Evolutionary conservation across 2,329 filamentous ascomycete genomes (phyloP).

Genomic region (Monosporascus sp.): DNA sequence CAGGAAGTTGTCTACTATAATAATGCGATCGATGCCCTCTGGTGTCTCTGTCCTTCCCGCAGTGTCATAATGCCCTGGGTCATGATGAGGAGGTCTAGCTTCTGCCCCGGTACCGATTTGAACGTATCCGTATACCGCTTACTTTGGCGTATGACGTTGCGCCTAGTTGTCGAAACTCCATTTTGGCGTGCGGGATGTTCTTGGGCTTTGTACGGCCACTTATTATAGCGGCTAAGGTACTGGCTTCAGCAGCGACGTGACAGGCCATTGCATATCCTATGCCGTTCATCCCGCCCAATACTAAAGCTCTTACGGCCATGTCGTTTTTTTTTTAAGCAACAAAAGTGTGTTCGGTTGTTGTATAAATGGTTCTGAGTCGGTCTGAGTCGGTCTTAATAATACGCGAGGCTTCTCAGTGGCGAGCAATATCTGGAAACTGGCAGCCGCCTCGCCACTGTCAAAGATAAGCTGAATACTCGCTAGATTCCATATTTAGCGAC

Average conservation of each 20-base stretch:
- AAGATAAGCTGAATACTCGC: too few relatives aligned
- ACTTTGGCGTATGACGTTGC: conserved; percentile 30
- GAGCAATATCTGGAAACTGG: too few relatives aligned
- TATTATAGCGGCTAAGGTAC: conserved; percentile 26
- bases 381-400: too few relatives aligned
- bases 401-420: too few relatives aligned
- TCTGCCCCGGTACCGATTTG: conserved; percentile 19
- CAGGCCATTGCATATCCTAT: conserved; percentile 33
- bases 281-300: conserved; percentile 31
- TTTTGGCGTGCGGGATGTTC: conserved; percentile 26
- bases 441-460: too few relatives aligned
- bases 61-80: conserved; percentile 33
- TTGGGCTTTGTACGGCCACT: conserved; percentile 27
- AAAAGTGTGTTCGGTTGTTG: neutral
- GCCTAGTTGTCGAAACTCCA: conserved; percentile 27
- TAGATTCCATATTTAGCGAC: too few relatives aligned
- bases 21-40: conserved; percentile 40
- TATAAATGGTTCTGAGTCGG: too few relatives aligned
- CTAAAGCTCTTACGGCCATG: conserved; percentile 16
- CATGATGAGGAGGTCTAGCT: conserved; percentile 34
- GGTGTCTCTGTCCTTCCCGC: conserved; percentile 33
- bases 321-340: neutral
- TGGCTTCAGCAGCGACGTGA: conserved; percentile 24
- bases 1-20: conserved; percentile 40
- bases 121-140: conserved; percentile 26